Evolutionary conservation across 2,329 filamentous ascomycete genomes (phyloP), one percentile per base, ranked within the genome.

Genomic region (Paraphaeosphaeria sporulosa): DNA sequence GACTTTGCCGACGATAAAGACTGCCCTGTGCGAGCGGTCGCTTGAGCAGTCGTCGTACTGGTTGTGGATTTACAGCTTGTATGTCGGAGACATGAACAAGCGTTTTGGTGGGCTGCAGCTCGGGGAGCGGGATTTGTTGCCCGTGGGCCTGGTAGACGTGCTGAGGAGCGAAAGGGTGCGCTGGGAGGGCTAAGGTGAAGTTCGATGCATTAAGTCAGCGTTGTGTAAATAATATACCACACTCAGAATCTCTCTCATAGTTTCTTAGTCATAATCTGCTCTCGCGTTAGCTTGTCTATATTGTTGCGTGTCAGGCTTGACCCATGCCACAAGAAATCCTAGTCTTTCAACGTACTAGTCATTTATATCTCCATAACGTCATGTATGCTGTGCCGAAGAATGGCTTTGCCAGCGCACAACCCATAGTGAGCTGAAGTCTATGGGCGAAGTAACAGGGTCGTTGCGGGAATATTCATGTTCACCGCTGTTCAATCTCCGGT

Each of bases 11-110:
- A 61, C 17, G 72, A 71, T 43, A 54, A 73, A 15, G 57, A 59
- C 2, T 48, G 23, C 47, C 36, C 36, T 57, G 10, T 43, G 40
- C 32, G 47, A 55, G 34, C 46, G 34, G 23, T 55, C 48, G 2
- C n/a, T 48, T 5, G 50, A 46, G 23, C 52, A 55, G 55, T 65
- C 68, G 43, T 63, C 63, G 19, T 85, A 85, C 57, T 83, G 82
- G 80, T 73, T 71, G 50, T 85, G 83, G 83, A 76, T 85, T 10
- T 69, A 71, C 48, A 65, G 70, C 56, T 63, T 82, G 27, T 81
- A 81, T 70, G 75, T 71, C 0, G 65, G 69, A 17, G 78, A 81
- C 57, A 75, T 82, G 71, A 73, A 73, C 48, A 68, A 75, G 56
- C 69, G 69, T 40, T 81, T 81, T 72, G 80, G 80, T 0, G 68